Conservation (phyloP, 2,329 filamentous ascomycete species). For the Furcasterigmium furcatum region DNA sequence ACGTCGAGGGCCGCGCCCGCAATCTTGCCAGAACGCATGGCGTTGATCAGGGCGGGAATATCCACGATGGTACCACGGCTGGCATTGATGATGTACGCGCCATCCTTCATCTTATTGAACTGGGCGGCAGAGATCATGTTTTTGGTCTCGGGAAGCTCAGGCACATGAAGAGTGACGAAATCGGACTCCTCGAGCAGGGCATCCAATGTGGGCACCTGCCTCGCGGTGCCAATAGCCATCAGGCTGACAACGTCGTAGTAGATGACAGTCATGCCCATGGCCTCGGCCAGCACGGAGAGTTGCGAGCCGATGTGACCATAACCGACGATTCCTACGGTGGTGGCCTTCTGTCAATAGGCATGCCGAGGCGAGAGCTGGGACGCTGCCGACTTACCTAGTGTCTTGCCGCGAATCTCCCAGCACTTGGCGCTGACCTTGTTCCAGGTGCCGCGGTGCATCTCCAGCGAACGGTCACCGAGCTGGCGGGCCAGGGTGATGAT, state of each 20-base stretch:
- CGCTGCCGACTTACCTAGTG: slow-evolving; percentile 68
- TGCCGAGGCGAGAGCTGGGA: too few relatives aligned
- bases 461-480: slow-evolving; percentile 85
- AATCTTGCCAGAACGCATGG: slow-evolving; percentile 80
- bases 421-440: slow-evolving; percentile 96
- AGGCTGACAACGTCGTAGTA: slow-evolving; percentile 95
- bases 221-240: slow-evolving; percentile 88
- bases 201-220: slow-evolving; percentile 76
- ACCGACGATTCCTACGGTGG: slow-evolving; percentile 75
- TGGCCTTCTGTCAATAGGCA: background rate
- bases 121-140: slow-evolving; percentile 83
- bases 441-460: slow-evolving; percentile 93
- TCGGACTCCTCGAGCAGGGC: slow-evolving; percentile 76
- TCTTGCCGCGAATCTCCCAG: slow-evolving; percentile 98
- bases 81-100: slow-evolving; percentile 93
- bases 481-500: slow-evolving; percentile 91
- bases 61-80: slow-evolving; percentile 92
- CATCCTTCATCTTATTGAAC: slow-evolving; percentile 85
- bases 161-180: slow-evolving; percentile 93
- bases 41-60: slow-evolving; percentile 85
- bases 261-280: slow-evolving; percentile 97
- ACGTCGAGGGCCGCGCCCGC: slow-evolving; percentile 96
- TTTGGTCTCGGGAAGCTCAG: slow-evolving; percentile 87
- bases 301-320: slow-evolving; percentile 98
- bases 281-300: slow-evolving; percentile 89